Evolutionary conservation across 306 rosid genomes (phyloP), one percentile per base, ranked within the genome.

Genomic region (Trifolium fragiferum): DNA sequence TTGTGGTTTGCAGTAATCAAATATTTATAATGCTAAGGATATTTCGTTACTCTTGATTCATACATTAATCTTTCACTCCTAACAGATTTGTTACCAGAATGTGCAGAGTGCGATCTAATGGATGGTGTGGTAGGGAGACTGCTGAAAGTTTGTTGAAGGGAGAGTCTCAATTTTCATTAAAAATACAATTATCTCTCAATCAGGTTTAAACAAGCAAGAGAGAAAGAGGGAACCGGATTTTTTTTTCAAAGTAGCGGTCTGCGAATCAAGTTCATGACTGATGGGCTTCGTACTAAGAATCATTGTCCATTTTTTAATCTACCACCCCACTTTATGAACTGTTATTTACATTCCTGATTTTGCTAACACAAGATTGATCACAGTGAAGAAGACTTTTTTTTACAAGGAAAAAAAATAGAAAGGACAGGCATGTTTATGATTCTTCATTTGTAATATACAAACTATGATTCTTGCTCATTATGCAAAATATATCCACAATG

Each of bases 321-420:
- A 76, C 35, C 4, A 25, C 47, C 46, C 57, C 53, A 53, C 67
- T 51, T 47, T 30, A 46, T 55, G 46, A 71, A 14, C 30, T 21
- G 35, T 71, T 71, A 47, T 25, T 21, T 21, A 21, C 49, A 61
- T 30, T 78, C 23, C 30, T 70, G 47, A 61, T 49, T 66, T 65
- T 16, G 35, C 44, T 20, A 49, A 68, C 46, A 37, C 66, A 38
- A 49, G 58, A 59, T 40, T 53, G 58, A 16, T 70, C 35, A 21
- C n/a, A n/a, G n/a, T n/a, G n/a, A n/a, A n/a, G n/a, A n/a, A n/a
- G n/a, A n/a, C n/a, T n/a, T n/a, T n/a, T n/a, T n/a, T n/a, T n/a
- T n/a, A n/a, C n/a, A n/a, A n/a, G n/a, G 23, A 21, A 21, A 21
- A 21, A 68, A 50, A n/a, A 67, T 16, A 55, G 8, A 69, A 15